These are phyloP conservation scores for Pseudevernia furfuracea DNA, from an alignment of 495 filamentous ascomycete genomes.

Conservation along the genomic window DNA sequence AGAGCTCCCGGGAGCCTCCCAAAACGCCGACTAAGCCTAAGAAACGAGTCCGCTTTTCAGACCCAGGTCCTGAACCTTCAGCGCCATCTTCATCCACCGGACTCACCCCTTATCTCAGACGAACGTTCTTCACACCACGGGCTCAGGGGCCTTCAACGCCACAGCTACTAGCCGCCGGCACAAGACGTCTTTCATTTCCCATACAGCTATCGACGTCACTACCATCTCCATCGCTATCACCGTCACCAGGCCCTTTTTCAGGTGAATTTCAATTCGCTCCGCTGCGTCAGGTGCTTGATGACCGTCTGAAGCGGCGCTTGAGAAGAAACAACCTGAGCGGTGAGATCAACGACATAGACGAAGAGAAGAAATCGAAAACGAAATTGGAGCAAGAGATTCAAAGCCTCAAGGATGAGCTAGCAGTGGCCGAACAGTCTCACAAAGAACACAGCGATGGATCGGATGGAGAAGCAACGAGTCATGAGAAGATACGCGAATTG, in stretches of 20 bases:
- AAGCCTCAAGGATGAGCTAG: constrained; percentile 44
- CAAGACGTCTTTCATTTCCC: constrained; percentile 29
- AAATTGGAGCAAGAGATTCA: constrained; percentile 47
- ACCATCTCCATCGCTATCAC: constrained; percentile 21
- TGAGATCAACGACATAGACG: constrained; percentile 60
- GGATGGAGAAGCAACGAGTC: constrained; percentile 5
- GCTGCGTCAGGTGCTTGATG: constrained; percentile 60
- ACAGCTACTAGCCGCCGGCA: constrained; percentile 32
- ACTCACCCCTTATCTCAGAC: constrained; percentile 58
- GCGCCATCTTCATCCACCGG: constrained; percentile 46
- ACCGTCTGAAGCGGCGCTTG: constrained; percentile 62
- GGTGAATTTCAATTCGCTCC: constrained; percentile 56
- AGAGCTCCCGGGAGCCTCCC: constrained; percentile 10
- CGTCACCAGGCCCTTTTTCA: constrained; percentile 25
- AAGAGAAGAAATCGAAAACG: constrained; percentile 44
- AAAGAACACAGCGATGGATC: constrained; percentile 23
- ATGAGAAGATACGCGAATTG: constrained; percentile 34
- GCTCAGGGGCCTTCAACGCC: constrained; percentile 16
- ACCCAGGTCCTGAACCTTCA: constrained; percentile 49
- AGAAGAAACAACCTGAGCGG: constrained; percentile 65
- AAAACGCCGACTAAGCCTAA: constrained; percentile 32
- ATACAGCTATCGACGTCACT: constrained; percentile 27
- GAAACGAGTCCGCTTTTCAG: constrained; percentile 67
- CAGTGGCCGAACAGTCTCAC: constrained; percentile 35
- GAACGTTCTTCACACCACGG: constrained; percentile 43